Conservation (phyloP, 768 basidiomycete species). For the Leccinum subgranulosum region DNA sequence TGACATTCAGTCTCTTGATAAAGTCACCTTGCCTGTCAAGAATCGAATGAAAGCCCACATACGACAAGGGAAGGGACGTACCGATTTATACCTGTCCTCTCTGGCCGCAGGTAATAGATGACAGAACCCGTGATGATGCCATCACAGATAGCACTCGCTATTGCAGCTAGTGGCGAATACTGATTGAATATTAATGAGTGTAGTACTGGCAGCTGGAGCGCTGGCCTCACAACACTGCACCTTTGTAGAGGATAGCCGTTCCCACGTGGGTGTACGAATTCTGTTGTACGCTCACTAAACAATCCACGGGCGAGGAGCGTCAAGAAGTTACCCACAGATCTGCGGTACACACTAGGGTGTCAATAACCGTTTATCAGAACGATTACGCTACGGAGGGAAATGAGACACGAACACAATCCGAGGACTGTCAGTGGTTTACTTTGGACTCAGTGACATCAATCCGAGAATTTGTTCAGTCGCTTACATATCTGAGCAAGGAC, state of each 20-base stretch:
- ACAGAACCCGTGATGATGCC: conserved; percentile 16
- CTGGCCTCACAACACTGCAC: neutral
- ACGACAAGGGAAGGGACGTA: neutral
- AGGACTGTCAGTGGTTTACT: conserved; percentile 3
- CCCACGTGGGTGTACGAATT: conserved; percentile 6
- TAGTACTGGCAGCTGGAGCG: neutral
- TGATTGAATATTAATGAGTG: neutral
- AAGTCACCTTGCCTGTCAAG: conserved; percentile 3
- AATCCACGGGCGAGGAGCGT: neutral
- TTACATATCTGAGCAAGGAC: conserved; percentile 13
- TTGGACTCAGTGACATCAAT: neutral
- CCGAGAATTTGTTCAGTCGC: neutral
- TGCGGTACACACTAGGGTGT: neutral
- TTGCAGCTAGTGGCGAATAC: conserved; percentile 4
- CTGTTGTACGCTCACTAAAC: conserved; percentile 3
- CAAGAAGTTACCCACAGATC: conserved; percentile 3
- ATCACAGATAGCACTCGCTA: conserved; percentile 22
- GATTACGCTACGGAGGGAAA: neutral
- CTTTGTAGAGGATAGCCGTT: conserved; percentile 1
- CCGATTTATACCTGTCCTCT: conserved; percentile 10
- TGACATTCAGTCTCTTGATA: conserved; percentile 9
- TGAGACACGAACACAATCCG: conserved; percentile 13
- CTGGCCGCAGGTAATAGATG: conserved; percentile 13
- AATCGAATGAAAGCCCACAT: neutral
- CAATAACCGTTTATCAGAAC: neutral